These are phyloP conservation scores for Amanita subjunquillea DNA, from an alignment of 768 basidiomycete species.

Conservation along the genomic window DNA sequence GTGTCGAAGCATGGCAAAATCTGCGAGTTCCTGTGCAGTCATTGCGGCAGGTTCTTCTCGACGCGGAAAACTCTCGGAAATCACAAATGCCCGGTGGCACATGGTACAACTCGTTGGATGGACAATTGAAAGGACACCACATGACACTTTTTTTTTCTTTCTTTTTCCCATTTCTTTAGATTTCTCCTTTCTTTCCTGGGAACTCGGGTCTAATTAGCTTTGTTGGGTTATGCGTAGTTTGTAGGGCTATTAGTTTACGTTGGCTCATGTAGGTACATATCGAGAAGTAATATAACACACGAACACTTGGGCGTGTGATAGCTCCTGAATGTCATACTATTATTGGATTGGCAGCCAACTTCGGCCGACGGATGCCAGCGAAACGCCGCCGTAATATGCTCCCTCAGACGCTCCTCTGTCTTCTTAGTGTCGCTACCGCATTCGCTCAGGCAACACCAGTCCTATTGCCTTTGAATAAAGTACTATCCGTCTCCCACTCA, in stretches of 20 bases:
- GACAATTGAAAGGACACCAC: not conserved
- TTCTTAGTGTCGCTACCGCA: constrained; percentile 20
- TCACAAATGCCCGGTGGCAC: constrained; percentile 45
- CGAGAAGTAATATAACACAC: not conserved
- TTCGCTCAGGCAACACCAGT: constrained; percentile 20
- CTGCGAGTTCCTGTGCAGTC: constrained; percentile 42
- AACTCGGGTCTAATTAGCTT: not conserved
- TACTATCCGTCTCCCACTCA: constrained; percentile 21
- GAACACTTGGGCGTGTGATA: not conserved
- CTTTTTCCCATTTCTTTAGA: not conserved
- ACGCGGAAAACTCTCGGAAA: constrained; percentile 41
- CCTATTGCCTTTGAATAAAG: constrained; percentile 24
- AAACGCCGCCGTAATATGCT: constrained; percentile 16
- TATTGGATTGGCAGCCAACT: too few relatives aligned
- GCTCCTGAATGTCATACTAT: too few relatives aligned
- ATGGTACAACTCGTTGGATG: constrained; percentile 31
- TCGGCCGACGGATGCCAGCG: not conserved
- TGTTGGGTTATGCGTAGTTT: not conserved
- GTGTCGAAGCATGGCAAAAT: constrained; percentile 47
- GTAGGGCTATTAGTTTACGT: not conserved
- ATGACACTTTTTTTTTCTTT: not conserved
- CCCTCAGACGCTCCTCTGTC: constrained; percentile 23
- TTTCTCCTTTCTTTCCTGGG: not conserved
- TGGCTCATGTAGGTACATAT: constrained; percentile 4
- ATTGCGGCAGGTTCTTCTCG: constrained; percentile 45